Percentiles rank a stretch among this genome's conserved stretches.
phyloP scores from a whole-genome alignment of 352 stramenopile species.

The Elongisporangium prolatum region DNA sequence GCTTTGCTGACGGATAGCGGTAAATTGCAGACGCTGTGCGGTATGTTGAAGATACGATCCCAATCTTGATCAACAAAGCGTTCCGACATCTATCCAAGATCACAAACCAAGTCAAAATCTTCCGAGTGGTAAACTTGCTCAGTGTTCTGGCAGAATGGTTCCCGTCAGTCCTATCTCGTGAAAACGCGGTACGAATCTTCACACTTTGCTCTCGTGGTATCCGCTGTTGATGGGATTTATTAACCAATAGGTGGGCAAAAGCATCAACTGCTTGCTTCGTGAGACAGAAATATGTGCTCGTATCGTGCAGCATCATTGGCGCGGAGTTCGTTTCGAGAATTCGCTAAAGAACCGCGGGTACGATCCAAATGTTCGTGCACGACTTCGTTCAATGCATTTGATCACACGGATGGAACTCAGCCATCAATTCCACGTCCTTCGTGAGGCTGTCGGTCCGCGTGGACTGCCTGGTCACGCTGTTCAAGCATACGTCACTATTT shows the following conservation, averaged over 20 bases:
- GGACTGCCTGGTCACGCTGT: conserved; percentile 41
- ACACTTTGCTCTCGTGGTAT: neutral
- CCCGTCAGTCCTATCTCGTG: conserved; percentile 39
- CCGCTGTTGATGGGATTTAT: neutral
- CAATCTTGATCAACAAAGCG: conserved; percentile 67
- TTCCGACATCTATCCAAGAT: conserved; percentile 60
- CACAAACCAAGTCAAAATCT: conserved; percentile 47
- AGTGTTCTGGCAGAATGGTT: conserved; percentile 62
- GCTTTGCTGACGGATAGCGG: neutral
- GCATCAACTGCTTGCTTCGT: conserved; percentile 43
- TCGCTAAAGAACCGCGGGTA: conserved; percentile 35
- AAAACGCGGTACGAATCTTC: conserved; percentile 40
- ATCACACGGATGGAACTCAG: conserved; percentile 69
- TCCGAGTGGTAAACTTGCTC: conserved; percentile 47
- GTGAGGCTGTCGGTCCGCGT: conserved; percentile 32
- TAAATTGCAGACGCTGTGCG: conserved; percentile 39
- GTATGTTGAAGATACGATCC: conserved; percentile 61
- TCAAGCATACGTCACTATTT: conserved; percentile 53
- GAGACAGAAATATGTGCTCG: conserved; percentile 63
- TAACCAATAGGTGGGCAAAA: conserved; percentile 25
- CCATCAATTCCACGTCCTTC: conserved; percentile 59
- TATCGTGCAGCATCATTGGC: conserved; percentile 75
- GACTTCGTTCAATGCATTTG: conserved; percentile 64
- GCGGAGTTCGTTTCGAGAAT: conserved; percentile 55
- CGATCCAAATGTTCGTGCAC: conserved; percentile 42